Evolutionary conservation across 257 asterid species (phyloP).

Genomic region (Solanum piurae): DNA sequence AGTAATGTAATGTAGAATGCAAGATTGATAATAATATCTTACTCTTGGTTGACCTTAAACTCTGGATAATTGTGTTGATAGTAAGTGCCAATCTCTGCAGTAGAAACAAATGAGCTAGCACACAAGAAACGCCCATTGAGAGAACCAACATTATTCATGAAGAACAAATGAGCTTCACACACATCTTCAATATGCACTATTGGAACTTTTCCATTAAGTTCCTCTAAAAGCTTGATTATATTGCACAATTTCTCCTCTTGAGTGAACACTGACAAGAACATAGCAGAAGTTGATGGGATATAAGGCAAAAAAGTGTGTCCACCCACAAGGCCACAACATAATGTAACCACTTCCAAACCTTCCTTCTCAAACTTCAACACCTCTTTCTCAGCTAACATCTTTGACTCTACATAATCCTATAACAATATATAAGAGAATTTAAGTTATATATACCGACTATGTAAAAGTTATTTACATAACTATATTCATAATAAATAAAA

Average conservation of each 20-base stretch:
- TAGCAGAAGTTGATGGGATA: neutral
- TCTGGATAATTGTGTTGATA: constrained; percentile 14
- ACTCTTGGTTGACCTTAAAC: constrained; percentile 21
- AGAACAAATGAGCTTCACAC: constrained; percentile 37
- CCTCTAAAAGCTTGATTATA: constrained; percentile 37
- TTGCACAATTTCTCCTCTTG: constrained; percentile 2
- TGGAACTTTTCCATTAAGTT: constrained; percentile 38
- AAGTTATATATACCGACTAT: neutral
- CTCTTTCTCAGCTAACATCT: constrained; percentile 47
- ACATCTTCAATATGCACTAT: constrained; percentile 44
- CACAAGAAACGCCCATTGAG: constrained; percentile 45
- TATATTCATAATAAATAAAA: too few relatives aligned
- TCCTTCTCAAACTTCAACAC: constrained; percentile 29
- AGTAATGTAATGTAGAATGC: too few relatives aligned
- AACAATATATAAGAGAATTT: neutral
- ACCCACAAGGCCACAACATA: constrained; percentile 52
- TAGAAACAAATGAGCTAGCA: constrained; percentile 24
- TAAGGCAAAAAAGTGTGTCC: constrained; percentile 25
- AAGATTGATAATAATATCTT: neutral
- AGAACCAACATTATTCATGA: constrained; percentile 17
- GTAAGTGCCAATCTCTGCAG: constrained; percentile 34
- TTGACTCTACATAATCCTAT: constrained; percentile 39
- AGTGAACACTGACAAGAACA: constrained; percentile 12
- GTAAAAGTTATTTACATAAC: too few relatives aligned
- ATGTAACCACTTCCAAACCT: constrained; percentile 41